Conservation (phyloP, 495 filamentous ascomycete species). For the Rostrohypoxylon terebratum region DNA sequence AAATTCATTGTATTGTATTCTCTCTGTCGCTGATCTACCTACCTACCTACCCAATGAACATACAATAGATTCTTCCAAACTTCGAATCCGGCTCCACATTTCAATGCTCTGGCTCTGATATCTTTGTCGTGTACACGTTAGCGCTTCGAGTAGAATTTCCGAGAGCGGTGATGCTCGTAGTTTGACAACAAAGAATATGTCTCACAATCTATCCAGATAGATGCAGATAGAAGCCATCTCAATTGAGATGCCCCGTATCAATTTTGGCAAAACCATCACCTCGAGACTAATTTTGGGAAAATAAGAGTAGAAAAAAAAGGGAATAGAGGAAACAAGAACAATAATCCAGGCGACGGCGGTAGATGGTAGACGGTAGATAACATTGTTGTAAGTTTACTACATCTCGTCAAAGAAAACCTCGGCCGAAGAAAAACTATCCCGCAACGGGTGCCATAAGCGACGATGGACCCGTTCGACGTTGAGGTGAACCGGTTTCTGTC, state of each 20-base stretch:
- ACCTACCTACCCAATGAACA: not conserved
- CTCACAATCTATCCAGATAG: not conserved
- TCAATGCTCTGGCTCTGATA: not conserved
- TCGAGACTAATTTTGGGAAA: not conserved
- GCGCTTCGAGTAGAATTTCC: not conserved
- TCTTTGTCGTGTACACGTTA: constrained; percentile 9
- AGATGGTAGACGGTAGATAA: not conserved
- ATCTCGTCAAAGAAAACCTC: not conserved
- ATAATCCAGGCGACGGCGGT: not conserved
- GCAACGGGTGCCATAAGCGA: not conserved
- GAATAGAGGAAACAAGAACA: too few species aligned
- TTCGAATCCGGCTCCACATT: constrained; percentile 9
- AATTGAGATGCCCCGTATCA: not conserved
- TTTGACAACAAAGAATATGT: constrained; percentile 17
- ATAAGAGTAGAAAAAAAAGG: too few species aligned
- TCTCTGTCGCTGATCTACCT: not conserved
- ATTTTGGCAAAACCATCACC: not conserved
- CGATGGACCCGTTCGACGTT: constrained; percentile 3
- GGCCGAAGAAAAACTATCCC: not conserved
- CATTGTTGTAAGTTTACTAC: not conserved
- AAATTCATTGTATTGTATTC: not conserved
- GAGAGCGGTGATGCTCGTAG: constrained; percentile 5
- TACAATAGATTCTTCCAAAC: not conserved
- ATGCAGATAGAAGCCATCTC: not conserved
- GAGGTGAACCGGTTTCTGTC: not conserved